Base-by-base conservation (phyloP, 805 yeast species). In the Blastobotrys terrestris region DNA sequence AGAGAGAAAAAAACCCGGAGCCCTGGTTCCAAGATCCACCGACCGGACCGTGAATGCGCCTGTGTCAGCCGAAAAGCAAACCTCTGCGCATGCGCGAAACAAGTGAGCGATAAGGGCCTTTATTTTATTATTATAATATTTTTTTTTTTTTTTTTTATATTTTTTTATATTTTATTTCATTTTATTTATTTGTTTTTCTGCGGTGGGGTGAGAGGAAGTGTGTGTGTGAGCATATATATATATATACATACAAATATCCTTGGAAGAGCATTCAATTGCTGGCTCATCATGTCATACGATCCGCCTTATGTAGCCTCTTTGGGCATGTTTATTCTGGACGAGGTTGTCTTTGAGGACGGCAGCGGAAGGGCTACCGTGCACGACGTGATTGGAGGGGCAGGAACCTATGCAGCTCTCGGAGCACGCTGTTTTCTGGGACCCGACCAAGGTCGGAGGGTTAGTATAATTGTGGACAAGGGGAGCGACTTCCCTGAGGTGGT, bases 311-410 rank as follows among this genome's bases (percentile, higher is more conserved):
- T 26, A 11, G 75, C 85, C 18, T 77, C 95, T 1, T 72, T 87
- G 72, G 98, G 97, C 46, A 84, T 91, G 88, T 85, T 89, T 69
- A 89, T 92, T 61, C 77, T 91, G 15, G 98, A 91, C 67, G 96
- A 88, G 58, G 87, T 90, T 59, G 82, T 79, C 53, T 82, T 79
- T 61, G 76, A 79, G 0, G 64, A 50, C 57, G 69, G 56, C 49
- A 40, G 21, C 6, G 70, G 53, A 52, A 74, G 58, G 53, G 42
- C 60, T 70, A 20, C 73, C 71, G 58, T 65, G 60, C 56, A 55
- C 43, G 66, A 87, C 63, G 74, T 91, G 5, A 73, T 87, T 46
- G 98, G 98, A 0, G 98, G 98, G 1, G 98, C 91, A 1, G 97
- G 95, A 0, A 79, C 92, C 0, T 91, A 78, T 65, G 90, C 90